Conservation (phyloP, 176 grass and related monocot genomes). For the Otatea glauca region DNA sequence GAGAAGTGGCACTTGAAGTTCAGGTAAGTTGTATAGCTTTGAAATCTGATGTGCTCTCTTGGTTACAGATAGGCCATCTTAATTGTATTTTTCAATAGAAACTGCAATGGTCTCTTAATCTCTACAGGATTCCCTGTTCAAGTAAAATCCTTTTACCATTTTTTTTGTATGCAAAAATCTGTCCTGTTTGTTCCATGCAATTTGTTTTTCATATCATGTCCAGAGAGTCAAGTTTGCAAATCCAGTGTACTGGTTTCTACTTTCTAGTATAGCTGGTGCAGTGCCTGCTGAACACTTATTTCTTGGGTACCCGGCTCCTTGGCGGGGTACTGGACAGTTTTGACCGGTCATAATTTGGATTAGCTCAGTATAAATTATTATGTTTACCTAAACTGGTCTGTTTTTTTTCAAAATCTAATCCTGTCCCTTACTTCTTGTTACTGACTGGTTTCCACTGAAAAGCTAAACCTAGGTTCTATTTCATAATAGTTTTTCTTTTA, state of each 20-base stretch:
- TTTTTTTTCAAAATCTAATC: neutral
- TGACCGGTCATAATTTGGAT: neutral
- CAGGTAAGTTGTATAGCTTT: conserved; percentile 60
- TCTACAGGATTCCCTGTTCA: neutral
- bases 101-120: neutral
- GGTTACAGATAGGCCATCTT: neutral
- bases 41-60: conserved; percentile 22
- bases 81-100: conserved; percentile 9
- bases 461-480: neutral
- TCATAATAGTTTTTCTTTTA: conserved; percentile 6
- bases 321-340: neutral
- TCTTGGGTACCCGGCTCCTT: neutral
- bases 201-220: neutral
- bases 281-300: neutral
- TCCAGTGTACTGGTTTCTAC: neutral
- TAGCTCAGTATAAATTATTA: neutral
- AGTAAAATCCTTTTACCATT: conserved; percentile 5
- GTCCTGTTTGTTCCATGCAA: neutral
- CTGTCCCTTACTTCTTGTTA: neutral
- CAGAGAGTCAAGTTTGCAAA: neutral
- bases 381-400: neutral
- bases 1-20: conserved; percentile 96
- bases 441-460: neutral
- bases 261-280: neutral
- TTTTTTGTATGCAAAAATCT: neutral